phyloP scores from a whole-genome alignment of 2,329 filamentous ascomycete species.

The Elsinoe fawcettii region DNA sequence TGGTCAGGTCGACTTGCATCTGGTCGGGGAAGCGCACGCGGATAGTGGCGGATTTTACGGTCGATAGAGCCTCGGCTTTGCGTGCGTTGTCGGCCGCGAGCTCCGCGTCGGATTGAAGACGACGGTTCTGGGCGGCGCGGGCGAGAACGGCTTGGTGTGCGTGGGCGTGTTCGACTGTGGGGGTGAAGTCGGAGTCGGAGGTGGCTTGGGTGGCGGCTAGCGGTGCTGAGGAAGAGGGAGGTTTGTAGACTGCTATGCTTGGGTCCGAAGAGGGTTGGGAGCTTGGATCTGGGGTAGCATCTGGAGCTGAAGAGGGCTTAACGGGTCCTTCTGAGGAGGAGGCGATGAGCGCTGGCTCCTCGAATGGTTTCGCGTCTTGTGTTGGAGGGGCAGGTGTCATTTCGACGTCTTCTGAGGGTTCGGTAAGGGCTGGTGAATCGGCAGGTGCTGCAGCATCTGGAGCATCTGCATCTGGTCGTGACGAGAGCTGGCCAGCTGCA shows the following conservation, averaged over 20 bases:
- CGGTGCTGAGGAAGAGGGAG: conserved; percentile 66
- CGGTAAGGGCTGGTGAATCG: conserved; percentile 21
- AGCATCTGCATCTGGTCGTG: conserved; percentile 22
- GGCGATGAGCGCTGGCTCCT: conserved; percentile 24
- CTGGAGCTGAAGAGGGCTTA: conserved; percentile 9
- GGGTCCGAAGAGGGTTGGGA: conserved; percentile 7
- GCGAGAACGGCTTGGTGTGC: conserved; percentile 63
- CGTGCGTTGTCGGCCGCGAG: conserved; percentile 61
- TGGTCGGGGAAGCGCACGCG: conserved; percentile 86
- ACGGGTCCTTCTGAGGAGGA: conserved; percentile 23
- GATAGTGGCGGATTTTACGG: conserved; percentile 61
- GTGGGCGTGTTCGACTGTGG: conserved; percentile 67
- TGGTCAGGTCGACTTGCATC: conserved; percentile 64
- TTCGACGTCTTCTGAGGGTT: conserved; percentile 23
- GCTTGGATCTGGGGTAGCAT: not conserved
- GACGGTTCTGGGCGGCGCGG: conserved; percentile 58
- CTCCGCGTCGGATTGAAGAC: conserved; percentile 76
- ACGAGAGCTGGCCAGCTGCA: conserved; percentile 18
- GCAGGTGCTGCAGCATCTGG: conserved; percentile 21
- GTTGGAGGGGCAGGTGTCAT: conserved; percentile 23
- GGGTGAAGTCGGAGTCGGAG: conserved; percentile 68
- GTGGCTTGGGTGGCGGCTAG: conserved; percentile 59
- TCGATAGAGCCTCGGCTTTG: conserved; percentile 57
- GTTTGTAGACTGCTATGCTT: conserved; percentile 55
- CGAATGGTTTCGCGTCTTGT: conserved; percentile 15